Evolutionary conservation across 805 yeast genomes (phyloP).

Genomic region (Metschnikowia santaceciliae): DNA sequence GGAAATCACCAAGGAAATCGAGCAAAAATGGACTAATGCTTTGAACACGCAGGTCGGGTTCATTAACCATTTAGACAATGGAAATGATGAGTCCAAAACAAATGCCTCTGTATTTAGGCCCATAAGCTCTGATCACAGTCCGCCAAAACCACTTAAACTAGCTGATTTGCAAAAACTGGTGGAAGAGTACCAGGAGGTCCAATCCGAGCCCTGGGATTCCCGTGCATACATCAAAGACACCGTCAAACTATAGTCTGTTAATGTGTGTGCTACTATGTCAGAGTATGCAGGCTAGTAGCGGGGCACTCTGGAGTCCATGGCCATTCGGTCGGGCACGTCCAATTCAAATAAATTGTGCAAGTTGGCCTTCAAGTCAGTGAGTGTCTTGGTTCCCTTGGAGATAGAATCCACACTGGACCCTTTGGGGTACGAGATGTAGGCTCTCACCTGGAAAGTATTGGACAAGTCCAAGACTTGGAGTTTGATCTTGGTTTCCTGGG

Average conservation of each 20-base stretch:
- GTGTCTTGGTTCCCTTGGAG: constrained; percentile 58
- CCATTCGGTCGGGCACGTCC: constrained; percentile 70
- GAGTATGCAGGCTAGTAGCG: background rate
- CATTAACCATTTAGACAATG: constrained; percentile 35
- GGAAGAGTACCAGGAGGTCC: constrained; percentile 3
- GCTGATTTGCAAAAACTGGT: constrained; percentile 11
- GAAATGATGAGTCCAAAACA: constrained; percentile 16
- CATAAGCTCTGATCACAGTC: constrained; percentile 30
- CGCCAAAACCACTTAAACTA: constrained; percentile 23
- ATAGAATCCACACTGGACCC: constrained; percentile 74
- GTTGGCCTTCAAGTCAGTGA: constrained; percentile 60
- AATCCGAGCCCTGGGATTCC: background rate
- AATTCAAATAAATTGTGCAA: constrained; percentile 65
- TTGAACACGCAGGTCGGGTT: constrained; percentile 49
- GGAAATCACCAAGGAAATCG: constrained; percentile 22
- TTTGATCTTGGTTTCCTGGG: constrained; percentile 24
- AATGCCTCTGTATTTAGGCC: constrained; percentile 27
- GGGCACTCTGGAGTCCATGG: constrained; percentile 74
- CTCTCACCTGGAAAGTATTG: constrained; percentile 57
- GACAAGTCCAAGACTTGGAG: constrained; percentile 47
- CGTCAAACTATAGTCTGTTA: constrained; percentile 2
- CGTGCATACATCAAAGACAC: constrained; percentile 1
- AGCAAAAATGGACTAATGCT: constrained; percentile 26
- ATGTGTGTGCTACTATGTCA: no score
- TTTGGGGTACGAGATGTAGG: constrained; percentile 65